Evolutionary conservation across 495 filamentous ascomycete genomes (phyloP).

Genomic region (Thermothielavioides terrestris): DNA sequence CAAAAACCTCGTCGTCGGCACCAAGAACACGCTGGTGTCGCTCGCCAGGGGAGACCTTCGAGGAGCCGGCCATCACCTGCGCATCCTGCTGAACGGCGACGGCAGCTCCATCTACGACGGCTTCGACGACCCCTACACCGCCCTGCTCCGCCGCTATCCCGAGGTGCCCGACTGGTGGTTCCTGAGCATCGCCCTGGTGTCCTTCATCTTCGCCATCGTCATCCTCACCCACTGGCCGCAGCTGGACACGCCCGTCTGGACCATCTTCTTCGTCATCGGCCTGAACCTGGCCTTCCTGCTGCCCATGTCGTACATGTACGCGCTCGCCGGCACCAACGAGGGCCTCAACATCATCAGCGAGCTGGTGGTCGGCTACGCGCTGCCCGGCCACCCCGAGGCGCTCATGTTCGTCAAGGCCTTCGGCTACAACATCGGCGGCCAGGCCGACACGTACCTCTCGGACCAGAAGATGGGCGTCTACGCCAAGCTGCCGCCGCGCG

Average conservation of each 20-base stretch:
- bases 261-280: conserved; percentile 28
- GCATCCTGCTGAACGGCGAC: no score
- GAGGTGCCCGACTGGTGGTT: conserved; percentile 58
- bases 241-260: conserved; percentile 28
- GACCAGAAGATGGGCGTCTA: conserved; percentile 34
- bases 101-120: conserved; percentile 41
- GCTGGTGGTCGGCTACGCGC: conserved; percentile 26
- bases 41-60: no score
- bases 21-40: no score
- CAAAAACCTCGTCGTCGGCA: no score
- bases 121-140: conserved; percentile 50
- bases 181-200: conserved; percentile 31
- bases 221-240: conserved; percentile 42
- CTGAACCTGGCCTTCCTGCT: conserved; percentile 32
- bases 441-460: conserved; percentile 29
- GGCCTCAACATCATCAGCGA: conserved; percentile 25
- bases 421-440: conserved; percentile 26
- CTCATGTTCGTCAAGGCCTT: conserved; percentile 27
- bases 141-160: conserved; percentile 50
- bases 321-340: conserved; percentile 29
- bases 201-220: conserved; percentile 44
- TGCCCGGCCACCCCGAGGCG: conserved; percentile 28
- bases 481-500: conserved; percentile 25
- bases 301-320: conserved; percentile 29
- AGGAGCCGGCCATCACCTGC: no score